Conservation (phyloP, 2,329 filamentous ascomycete species). For the Fusarium goolgardi region DNA sequence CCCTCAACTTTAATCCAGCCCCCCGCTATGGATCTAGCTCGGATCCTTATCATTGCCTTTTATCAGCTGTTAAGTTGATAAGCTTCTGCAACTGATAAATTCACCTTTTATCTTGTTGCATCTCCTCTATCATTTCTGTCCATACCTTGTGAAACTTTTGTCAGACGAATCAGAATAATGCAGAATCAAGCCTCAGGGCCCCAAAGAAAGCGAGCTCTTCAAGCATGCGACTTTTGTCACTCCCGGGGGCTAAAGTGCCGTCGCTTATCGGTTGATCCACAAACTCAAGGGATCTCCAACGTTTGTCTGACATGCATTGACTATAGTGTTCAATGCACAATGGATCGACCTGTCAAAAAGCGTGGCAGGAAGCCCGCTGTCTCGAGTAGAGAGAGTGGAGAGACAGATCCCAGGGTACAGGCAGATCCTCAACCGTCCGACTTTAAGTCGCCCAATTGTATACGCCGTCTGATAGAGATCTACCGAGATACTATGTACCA, state of each 20-base stretch:
- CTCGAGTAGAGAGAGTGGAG: neutral
- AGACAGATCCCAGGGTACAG: fast-evolving
- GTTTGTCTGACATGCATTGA: conserved; percentile 3
- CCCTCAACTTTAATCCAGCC: neutral
- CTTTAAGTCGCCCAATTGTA: neutral
- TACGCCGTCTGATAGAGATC: neutral
- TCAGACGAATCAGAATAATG: neutral
- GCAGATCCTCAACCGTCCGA: neutral
- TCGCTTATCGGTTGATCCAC: neutral
- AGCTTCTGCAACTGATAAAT: neutral
- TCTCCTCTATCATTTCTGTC: neutral
- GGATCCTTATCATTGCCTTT: neutral
- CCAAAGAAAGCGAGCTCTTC: neutral
- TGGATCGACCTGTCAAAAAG: neutral
- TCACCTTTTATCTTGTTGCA: neutral
- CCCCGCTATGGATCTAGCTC: neutral
- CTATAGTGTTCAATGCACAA: neutral
- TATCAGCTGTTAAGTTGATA: conserved; percentile 13
- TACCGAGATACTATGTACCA: conserved; percentile 10
- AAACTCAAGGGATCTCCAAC: fast-evolving
- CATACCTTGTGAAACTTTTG: fast-evolving
- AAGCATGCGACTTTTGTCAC: conserved; percentile 10
- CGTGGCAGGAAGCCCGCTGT: neutral
- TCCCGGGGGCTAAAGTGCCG: neutral
- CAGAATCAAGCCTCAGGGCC: neutral